Evolutionary conservation across 805 yeast genomes (phyloP).

Genomic region (Myxozyma kluyveri): DNA sequence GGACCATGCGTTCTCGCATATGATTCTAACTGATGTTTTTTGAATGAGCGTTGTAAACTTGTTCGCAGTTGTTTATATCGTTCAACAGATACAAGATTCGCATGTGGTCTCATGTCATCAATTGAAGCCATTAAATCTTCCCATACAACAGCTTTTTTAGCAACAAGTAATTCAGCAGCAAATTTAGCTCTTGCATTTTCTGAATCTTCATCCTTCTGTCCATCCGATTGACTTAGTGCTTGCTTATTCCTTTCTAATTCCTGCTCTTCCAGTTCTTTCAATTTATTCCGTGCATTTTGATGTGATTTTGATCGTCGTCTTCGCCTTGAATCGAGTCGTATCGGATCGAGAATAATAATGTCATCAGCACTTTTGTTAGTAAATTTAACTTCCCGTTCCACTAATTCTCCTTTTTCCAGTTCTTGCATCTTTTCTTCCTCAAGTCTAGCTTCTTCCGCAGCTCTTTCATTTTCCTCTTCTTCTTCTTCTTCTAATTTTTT

Average conservation of each 20-base stretch:
- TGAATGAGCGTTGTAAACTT: constrained; percentile 11
- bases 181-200: not conserved
- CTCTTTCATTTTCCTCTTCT: not conserved
- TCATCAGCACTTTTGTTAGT: not conserved
- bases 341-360: constrained; percentile 6
- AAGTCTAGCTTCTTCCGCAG: not conserved
- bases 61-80: constrained; percentile 7
- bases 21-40: constrained; percentile 6
- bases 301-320: not conserved
- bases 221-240: too few relatives aligned
- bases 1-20: constrained; percentile 4
- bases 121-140: constrained; percentile 8
- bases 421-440: constrained; percentile 1
- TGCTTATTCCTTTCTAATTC: too few relatives aligned
- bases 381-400: not conserved
- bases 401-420: not conserved
- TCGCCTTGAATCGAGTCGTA: constrained; percentile 1
- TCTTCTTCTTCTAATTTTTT: not conserved
- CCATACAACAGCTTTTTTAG: not conserved
- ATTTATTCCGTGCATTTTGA: too few relatives aligned
- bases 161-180: not conserved
- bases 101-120: constrained; percentile 9
- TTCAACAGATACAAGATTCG: constrained; percentile 11
- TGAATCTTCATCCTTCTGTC: too few relatives aligned
- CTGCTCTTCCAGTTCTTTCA: too few relatives aligned